Conservation (phyloP, 2,329 filamentous ascomycete genomes). For the Monosporascus sp. region DNA sequence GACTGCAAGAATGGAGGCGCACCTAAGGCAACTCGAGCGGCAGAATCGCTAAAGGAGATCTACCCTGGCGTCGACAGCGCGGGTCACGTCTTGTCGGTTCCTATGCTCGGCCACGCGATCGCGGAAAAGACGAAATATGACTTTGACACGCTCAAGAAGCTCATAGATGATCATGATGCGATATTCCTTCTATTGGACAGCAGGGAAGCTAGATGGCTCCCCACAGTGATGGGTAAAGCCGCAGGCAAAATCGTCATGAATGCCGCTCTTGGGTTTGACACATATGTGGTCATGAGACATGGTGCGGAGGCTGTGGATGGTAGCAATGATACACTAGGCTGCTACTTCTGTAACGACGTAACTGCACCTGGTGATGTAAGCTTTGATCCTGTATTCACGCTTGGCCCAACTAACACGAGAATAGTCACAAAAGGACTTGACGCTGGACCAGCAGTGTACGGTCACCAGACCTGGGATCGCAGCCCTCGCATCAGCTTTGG, state of each 20-base stretch:
- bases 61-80: constrained; percentile 83
- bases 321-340: constrained; percentile 69
- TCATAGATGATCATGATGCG: constrained; percentile 83
- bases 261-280: constrained; percentile 92
- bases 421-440: constrained; percentile 88
- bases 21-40: constrained; percentile 76
- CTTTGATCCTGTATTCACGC: constrained; percentile 14
- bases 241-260: constrained; percentile 95
- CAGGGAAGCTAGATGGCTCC: constrained; percentile 89
- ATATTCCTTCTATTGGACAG: constrained; percentile 98
- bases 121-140: constrained; percentile 68
- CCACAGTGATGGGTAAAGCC: constrained; percentile 92
- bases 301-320: constrained; percentile 59
- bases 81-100: constrained; percentile 79
- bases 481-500: constrained; percentile 81
- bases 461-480: constrained; percentile 92
- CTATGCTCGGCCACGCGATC: constrained; percentile 92
- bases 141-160: constrained; percentile 66
- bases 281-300: constrained; percentile 95
- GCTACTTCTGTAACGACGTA: constrained; percentile 98
- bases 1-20: constrained; percentile 84
- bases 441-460: constrained; percentile 95
- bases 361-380: constrained; percentile 89
- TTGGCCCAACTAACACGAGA: constrained; percentile 16
- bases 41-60: constrained; percentile 74